phyloP scores from a whole-genome alignment of 2,329 filamentous ascomycete species.

The Xylariaceae sp. region DNA sequence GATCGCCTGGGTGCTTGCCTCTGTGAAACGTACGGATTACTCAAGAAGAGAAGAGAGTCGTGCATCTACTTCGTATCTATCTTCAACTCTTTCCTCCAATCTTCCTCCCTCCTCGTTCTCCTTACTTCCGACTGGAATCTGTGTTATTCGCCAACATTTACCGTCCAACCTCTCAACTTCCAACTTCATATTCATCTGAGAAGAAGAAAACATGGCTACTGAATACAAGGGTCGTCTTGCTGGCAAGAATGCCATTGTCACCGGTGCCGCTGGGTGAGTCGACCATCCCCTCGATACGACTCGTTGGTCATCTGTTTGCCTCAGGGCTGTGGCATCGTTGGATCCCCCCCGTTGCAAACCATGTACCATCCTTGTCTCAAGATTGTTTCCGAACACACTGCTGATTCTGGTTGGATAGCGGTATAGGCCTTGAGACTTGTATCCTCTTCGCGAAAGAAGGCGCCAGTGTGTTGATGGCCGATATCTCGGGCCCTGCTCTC shows the following conservation, averaged over 20 bases:
- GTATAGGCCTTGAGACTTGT: constrained; percentile 86
- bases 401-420: constrained; percentile 45
- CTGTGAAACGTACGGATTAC: too few species aligned
- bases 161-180: not conserved
- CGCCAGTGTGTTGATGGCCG: constrained; percentile 76
- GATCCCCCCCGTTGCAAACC: not conserved
- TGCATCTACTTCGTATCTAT: too few species aligned
- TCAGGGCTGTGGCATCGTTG: not conserved
- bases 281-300: not conserved
- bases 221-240: constrained; percentile 44
- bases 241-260: constrained; percentile 66
- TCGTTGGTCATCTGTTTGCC: not conserved
- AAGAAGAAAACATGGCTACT: constrained; percentile 26
- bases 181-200: not conserved
- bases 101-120: not conserved
- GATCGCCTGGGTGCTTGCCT: too few species aligned
- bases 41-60: too few species aligned
- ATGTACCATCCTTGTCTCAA: not conserved
- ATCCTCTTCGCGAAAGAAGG: constrained; percentile 89
- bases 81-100: not conserved
- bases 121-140: not conserved
- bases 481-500: constrained; percentile 74
- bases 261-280: constrained; percentile 73
- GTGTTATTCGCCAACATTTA: not conserved
- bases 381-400: not conserved